Evolutionary conservation across 2,329 filamentous ascomycete species (phyloP).

Genomic region (Zymoseptoria pseudotritici): DNA sequence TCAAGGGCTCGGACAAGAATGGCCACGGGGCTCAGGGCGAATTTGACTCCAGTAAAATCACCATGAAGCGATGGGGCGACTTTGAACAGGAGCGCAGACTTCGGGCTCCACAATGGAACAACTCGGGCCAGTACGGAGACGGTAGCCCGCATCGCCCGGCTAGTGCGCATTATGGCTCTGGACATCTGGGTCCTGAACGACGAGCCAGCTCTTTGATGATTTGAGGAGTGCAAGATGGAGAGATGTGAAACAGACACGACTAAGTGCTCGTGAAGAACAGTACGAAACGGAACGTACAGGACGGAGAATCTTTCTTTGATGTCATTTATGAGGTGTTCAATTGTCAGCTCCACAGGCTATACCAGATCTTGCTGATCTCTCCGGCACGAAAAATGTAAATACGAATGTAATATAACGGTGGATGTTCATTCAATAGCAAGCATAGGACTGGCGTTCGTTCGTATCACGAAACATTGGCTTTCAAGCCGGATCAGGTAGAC

Average conservation of each 20-base stretch:
- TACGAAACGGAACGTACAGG: background rate
- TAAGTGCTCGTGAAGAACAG: background rate
- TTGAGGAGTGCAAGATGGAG: background rate
- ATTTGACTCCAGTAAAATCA: conserved; percentile 97
- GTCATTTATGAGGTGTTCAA: background rate
- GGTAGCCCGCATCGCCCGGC: background rate
- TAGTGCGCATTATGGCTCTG: background rate
- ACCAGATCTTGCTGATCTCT: background rate
- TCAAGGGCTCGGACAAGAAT: conserved; percentile 69
- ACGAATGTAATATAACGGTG: background rate
- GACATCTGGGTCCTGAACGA: background rate
- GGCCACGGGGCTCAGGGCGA: conserved; percentile 68
- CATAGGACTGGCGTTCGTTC: background rate
- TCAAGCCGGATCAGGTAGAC: too few relatives aligned
- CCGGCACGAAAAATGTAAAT: background rate
- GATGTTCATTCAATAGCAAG: background rate
- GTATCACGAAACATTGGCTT: conserved; percentile 19
- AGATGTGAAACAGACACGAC: background rate
- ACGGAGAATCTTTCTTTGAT: background rate
- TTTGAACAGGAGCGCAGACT: conserved; percentile 62
- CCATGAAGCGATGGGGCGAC: conserved; percentile 97
- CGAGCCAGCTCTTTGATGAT: background rate
- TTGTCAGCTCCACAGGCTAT: background rate
- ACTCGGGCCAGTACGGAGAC: background rate
- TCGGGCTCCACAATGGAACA: conserved; percentile 11